Base-by-base conservation (phyloP, 1,139 yeast species). In the Diutina siamensis region DNA sequence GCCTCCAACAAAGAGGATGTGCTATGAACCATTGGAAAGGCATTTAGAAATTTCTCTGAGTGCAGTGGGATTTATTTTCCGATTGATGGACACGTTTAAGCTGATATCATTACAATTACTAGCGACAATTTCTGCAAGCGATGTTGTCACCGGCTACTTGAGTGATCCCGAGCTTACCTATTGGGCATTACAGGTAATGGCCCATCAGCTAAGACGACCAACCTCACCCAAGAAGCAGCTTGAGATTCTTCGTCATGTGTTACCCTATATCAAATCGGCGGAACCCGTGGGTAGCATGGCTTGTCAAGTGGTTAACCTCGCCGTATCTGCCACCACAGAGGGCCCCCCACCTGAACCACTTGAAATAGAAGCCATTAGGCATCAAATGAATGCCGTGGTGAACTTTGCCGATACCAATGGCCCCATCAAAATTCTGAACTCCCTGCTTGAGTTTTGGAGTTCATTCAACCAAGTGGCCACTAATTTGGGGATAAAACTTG, bases 321-420 rank as follows among this genome's bases (percentile, higher is more conserved):
- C 40, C 2, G 31, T 60, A 36, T 66, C 44, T 52, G 52, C 44
- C 40, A 61, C 32, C 52, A 25, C 10, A 10, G 62, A 32, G 51
- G 44, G 35, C 32, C 48, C 13, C 51, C 63, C 48, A 12, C 51
- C 63, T 9, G 48, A 48, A 8, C 45, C 63, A 0, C 47, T 61
- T 2, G 80, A 76, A 45, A 59, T 59, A 13, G 58, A 71, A 0
- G 51, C 76, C 4, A 47, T 63, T 1, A 72, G 67, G 35, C 32
- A 22, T 17, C 76, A 73, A 52, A 57, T 78, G 22, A 73, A 71
- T 44, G 72, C 70, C 31, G 47, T 77, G 2, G 60, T 74, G 38
- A 83, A 78, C 40, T 57, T 75, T 13, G 62, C 84, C 0, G 80
- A 76, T 40, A 63, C 78, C 1, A 74, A 72, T 54, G 89, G 89